Percentiles rank a stretch among this genome's conserved stretches.
phyloP scores from a whole-genome alignment of 106 monocot species.

The Vanilla planifolia region DNA sequence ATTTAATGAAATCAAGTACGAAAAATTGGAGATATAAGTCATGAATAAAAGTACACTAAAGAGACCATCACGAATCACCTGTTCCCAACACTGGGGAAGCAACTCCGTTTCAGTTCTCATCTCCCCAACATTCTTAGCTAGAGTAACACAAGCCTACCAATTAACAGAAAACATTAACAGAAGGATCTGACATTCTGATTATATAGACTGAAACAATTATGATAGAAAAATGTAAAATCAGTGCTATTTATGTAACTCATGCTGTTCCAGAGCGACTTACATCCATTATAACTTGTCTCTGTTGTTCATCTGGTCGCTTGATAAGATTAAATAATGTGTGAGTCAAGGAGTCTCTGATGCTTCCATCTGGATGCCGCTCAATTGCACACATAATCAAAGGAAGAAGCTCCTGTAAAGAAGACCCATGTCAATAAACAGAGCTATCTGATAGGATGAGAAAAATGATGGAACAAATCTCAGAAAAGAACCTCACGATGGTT shows the following conservation, averaged over 20 bases:
- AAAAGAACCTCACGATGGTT: constrained; percentile 98
- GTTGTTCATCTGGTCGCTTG: constrained; percentile 94
- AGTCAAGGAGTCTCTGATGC: constrained; percentile 77
- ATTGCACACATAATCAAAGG: constrained; percentile 99
- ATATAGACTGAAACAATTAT: too few species aligned
- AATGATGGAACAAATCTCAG: constrained; percentile 16
- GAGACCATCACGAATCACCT: constrained; percentile 33
- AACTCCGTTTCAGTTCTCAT: constrained; percentile 99
- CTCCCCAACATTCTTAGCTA: constrained; percentile 93
- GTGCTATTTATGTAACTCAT: neutral
- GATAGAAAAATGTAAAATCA: neutral
- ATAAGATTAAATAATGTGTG: constrained; percentile 97
- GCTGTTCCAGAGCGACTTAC: constrained; percentile 29
- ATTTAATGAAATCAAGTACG: constrained; percentile 10
- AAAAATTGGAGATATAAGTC: neutral
- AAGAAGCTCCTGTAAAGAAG: constrained; percentile 81
- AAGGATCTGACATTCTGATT: neutral
- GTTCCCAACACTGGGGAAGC: constrained; percentile 99
- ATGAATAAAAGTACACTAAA: neutral
- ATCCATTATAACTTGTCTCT: constrained; percentile 96
- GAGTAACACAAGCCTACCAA: constrained; percentile 80
- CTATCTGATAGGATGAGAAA: constrained; percentile 13
- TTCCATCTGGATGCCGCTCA: constrained; percentile 88
- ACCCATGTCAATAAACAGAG: neutral
- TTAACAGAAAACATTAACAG: neutral